phyloP scores from a whole-genome alignment of 2,329 filamentous ascomycete species.

The Pseudogymnoascus sp. region DNA sequence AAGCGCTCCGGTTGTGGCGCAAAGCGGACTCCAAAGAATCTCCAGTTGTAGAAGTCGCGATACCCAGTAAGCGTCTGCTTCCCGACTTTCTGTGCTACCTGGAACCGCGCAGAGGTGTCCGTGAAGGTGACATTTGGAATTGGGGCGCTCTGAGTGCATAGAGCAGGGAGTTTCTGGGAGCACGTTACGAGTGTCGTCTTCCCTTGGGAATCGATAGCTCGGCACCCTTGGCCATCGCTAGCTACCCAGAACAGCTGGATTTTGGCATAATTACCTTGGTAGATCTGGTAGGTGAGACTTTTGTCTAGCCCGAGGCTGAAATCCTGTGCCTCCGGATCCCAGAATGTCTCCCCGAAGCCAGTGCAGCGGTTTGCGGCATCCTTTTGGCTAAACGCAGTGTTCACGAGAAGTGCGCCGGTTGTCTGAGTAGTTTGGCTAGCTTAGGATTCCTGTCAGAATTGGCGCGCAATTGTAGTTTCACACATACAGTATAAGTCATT shows the following conservation, averaged over 20 bases:
- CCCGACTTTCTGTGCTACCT: slow-evolving; percentile 31
- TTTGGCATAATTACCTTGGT: slow-evolving; percentile 14
- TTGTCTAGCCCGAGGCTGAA: slow-evolving; percentile 11
- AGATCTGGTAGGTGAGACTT: slow-evolving; percentile 15
- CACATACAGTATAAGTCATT: slow-evolving; percentile 11
- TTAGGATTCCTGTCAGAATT: not conserved
- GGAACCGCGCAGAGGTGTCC: slow-evolving; percentile 30
- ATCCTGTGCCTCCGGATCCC: slow-evolving; percentile 1
- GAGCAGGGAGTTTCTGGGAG: slow-evolving; percentile 33
- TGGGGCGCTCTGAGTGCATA: slow-evolving; percentile 41
- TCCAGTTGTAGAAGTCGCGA: slow-evolving; percentile 43
- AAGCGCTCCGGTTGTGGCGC: slow-evolving; percentile 19
- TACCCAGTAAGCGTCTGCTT: slow-evolving; percentile 41
- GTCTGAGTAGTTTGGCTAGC: not conserved
- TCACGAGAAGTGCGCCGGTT: not conserved
- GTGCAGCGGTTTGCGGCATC: not conserved
- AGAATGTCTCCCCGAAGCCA: not conserved
- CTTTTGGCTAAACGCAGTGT: not conserved
- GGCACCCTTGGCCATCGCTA: not conserved
- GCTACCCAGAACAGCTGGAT: slow-evolving; percentile 20
- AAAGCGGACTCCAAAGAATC: slow-evolving; percentile 23
- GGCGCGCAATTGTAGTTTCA: not conserved
- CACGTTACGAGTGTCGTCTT: slow-evolving; percentile 26
- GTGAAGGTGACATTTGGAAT: slow-evolving; percentile 25
- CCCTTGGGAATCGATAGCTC: slow-evolving; percentile 16